phyloP scores from a whole-genome alignment of 805 yeast genomes.

The Metschnikowia cubensis region DNA sequence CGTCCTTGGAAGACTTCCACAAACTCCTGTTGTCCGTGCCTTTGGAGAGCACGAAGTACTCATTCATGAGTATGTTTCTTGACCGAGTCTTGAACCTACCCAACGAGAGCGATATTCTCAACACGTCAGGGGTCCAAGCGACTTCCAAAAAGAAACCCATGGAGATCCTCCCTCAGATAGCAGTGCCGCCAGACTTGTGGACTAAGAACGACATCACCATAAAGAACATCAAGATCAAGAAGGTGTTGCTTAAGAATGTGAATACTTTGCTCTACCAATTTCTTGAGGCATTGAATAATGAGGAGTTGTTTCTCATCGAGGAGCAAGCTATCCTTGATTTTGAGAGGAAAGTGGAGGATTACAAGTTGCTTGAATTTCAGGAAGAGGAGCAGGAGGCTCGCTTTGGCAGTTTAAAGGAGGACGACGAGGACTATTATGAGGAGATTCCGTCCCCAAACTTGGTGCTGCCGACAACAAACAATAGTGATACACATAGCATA shows the following conservation, averaged over 20 bases:
- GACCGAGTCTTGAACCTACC: slow-evolving; percentile 23
- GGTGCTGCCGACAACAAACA: background rate
- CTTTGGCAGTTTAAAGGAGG: slow-evolving; percentile 8
- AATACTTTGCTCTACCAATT: slow-evolving; percentile 23
- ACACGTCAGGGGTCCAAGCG: background rate
- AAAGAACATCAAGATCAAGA: slow-evolving; percentile 30
- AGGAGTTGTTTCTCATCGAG: slow-evolving; percentile 21
- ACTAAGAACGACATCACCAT: slow-evolving; percentile 27
- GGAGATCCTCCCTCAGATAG: slow-evolving; percentile 32
- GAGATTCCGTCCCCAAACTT: slow-evolving; percentile 4
- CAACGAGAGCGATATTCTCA: slow-evolving; percentile 16
- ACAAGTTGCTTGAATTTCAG: slow-evolving; percentile 22
- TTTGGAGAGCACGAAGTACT: slow-evolving; percentile 24
- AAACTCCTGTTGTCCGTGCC: slow-evolving; percentile 26
- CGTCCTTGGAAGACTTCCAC: slow-evolving; percentile 14
- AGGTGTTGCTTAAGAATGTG: slow-evolving; percentile 29
- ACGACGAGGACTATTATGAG: slow-evolving; percentile 11
- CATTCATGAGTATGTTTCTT: slow-evolving; percentile 25
- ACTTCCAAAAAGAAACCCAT: slow-evolving; percentile 1
- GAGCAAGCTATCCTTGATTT: slow-evolving; percentile 27
- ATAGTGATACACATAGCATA: slow-evolving; percentile 3
- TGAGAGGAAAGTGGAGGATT: slow-evolving; percentile 31
- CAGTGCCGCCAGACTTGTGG: slow-evolving; percentile 38
- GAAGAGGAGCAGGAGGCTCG: slow-evolving; percentile 1
- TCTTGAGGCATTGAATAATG: slow-evolving; percentile 10